Conservation (phyloP, 2,329 filamentous ascomycete species). For the Simplicillium aogashimaense region DNA sequence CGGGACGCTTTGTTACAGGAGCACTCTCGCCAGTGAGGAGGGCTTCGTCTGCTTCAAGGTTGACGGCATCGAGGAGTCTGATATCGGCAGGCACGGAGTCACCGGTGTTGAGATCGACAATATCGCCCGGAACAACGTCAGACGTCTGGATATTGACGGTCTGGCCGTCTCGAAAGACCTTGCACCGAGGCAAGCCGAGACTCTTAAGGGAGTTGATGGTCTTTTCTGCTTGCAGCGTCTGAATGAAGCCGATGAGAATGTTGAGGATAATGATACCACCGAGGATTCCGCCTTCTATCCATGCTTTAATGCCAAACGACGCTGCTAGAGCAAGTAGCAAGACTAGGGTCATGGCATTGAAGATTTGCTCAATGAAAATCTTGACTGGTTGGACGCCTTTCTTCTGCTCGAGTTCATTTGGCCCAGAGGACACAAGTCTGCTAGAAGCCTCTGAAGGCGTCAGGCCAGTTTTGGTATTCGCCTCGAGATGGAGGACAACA, state of each 20-base stretch:
- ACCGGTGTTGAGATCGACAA: conserved; percentile 37
- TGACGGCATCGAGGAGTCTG: conserved; percentile 43
- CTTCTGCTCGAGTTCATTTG: conserved; percentile 42
- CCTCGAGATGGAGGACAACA: conserved; percentile 41
- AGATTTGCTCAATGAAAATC: conserved; percentile 46
- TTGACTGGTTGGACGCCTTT: conserved; percentile 43
- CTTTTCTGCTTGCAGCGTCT: conserved; percentile 29
- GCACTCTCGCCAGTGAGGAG: conserved; percentile 51
- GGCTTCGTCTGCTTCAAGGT: conserved; percentile 54
- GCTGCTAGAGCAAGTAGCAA: conserved; percentile 51
- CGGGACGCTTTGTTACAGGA: conserved; percentile 39
- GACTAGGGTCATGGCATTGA: conserved; percentile 51
- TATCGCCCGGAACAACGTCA: conserved; percentile 44
- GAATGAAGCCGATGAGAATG: conserved; percentile 36
- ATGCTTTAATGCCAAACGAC: conserved; percentile 37
- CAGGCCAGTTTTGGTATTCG: conserved; percentile 44
- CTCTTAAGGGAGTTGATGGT: conserved; percentile 29
- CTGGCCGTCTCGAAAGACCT: conserved; percentile 25
- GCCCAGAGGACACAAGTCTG: conserved; percentile 43
- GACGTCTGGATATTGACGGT: conserved; percentile 20
- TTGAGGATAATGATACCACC: conserved; percentile 42
- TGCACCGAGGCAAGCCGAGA: conserved; percentile 24
- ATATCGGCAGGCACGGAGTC: conserved; percentile 49
- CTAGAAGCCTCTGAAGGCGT: conserved; percentile 36
- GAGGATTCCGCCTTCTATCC: conserved; percentile 40